Base-by-base conservation (phyloP, 768 basidiomycete species). In the Mycena albidolilacea region DNA sequence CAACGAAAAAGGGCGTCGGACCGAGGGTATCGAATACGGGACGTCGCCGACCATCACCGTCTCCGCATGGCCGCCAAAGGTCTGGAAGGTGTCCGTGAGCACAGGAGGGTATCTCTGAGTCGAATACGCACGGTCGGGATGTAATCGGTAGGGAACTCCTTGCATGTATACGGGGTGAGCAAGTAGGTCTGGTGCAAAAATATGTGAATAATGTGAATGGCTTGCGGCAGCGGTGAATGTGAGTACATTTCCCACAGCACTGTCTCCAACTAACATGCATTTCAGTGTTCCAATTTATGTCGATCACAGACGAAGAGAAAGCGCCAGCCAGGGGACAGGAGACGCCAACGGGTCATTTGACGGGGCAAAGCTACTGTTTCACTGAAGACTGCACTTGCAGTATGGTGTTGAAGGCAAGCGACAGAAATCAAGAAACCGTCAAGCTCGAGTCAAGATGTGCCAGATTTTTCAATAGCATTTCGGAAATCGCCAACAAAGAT, bases 1-100 rank as follows among this genome's bases (percentile, higher is more conserved):
- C 4, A 37, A 64, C 23, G 35, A 35, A 63, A 61, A 38, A 58
- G n/a, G 23, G 15, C 9, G 58, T 89, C 94, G 78, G 75, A 96
- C 97, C 97, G 78, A 98, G 97, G 72, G 98, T 99, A 89, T 99
- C 98, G 84, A 99, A 99, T 98, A 99, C 66, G 98, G 97, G 84
- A 98, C 97, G 79, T 98, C 98, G 64, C 97, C 97, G 85, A 99
- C 98, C 98, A 99, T 99, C 70, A 99, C 97, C n/a, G 97, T 99
- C 74, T 98, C 98, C 73, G 98, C 97, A 85, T 97, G 97, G 85
- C 97, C 97, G 85, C 97, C 95, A 83, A 97, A 97, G 71, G 96
- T 93, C 95, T 95, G 84, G 17, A 67, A 72, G 66, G 80, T 63
- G 71, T 46, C 14, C 60, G 77, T 80, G 64, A 64, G 30, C 30